phyloP scores from a whole-genome alignment of 2,329 filamentous ascomycete species.

The Botrytis porri region DNA sequence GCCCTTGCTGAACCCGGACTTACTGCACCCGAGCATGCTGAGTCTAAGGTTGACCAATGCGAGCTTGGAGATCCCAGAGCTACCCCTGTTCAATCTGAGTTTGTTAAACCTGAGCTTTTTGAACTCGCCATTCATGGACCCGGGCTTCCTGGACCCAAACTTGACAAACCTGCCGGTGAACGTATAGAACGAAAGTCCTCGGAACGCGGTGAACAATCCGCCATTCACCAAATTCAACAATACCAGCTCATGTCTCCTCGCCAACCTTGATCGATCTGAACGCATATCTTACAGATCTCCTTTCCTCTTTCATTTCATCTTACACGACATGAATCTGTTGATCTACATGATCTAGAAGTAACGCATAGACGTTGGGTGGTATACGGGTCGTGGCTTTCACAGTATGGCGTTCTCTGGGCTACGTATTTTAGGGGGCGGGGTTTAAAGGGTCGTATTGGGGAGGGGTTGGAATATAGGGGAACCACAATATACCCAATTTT shows the following conservation, averaged over 20 bases:
- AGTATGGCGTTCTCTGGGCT: neutral
- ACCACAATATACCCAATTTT: neutral
- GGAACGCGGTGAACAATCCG: neutral
- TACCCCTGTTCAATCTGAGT: neutral
- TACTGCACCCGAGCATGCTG: neutral
- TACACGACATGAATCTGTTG: neutral
- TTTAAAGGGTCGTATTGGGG: too few relatives aligned
- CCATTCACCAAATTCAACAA: neutral
- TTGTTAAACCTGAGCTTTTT: neutral
- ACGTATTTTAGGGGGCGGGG: neutral
- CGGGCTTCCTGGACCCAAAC: neutral
- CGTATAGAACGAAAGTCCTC: neutral
- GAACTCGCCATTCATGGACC: neutral
- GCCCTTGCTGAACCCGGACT: too few relatives aligned
- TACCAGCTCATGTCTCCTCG: slow-evolving; percentile 8
- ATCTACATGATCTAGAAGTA: neutral
- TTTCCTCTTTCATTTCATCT: neutral
- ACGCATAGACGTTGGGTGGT: neutral
- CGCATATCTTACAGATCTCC: neutral
- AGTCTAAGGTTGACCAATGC: neutral
- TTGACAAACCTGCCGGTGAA: neutral
- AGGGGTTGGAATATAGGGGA: neutral
- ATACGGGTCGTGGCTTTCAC: neutral
- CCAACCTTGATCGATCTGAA: neutral
- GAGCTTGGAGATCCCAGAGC: neutral